Evolutionary conservation across 495 filamentous ascomycete genomes (phyloP).

Genomic region (Saxispiralis lemnorum): DNA sequence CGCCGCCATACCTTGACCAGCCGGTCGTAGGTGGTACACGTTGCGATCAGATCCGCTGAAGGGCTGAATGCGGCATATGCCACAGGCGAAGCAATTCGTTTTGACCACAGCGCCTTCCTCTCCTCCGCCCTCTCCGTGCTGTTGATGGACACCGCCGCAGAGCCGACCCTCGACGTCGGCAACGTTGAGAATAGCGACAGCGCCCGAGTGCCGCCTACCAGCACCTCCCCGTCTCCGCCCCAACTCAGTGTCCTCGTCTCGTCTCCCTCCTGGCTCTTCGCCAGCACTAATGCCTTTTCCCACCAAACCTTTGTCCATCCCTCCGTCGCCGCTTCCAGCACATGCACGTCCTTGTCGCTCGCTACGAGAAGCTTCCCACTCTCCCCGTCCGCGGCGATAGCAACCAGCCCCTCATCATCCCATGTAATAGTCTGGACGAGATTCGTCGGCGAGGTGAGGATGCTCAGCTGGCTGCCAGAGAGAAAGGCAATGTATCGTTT

Average conservation of each 20-base stretch:
- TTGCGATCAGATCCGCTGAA: conserved; percentile 70
- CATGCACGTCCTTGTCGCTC: conserved; percentile 5
- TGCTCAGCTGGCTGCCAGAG: conserved; percentile 67
- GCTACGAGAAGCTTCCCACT: conserved; percentile 60
- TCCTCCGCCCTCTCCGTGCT: conserved; percentile 7
- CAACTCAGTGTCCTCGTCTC: conserved; percentile 8
- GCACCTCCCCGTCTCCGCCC: conserved; percentile 10
- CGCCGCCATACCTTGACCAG: conserved; percentile 87
- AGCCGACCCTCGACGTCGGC: conserved; percentile 9
- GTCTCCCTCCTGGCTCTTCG: conserved; percentile 3
- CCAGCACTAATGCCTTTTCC: conserved; percentile 21
- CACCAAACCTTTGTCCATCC: conserved; percentile 46
- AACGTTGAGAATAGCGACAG: conserved; percentile 12
- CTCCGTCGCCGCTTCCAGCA: conserved; percentile 37
- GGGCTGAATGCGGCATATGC: conserved; percentile 69
- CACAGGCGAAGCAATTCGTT: conserved; percentile 49
- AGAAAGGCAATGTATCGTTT: conserved; percentile 43
- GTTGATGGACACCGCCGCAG: conserved; percentile 26
- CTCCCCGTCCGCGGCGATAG: conserved; percentile 3
- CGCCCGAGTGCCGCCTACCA: conserved; percentile 13
- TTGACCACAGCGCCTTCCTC: conserved; percentile 50
- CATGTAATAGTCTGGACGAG: conserved; percentile 58
- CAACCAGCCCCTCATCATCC: conserved; percentile 38
- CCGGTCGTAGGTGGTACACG: conserved; percentile 60
- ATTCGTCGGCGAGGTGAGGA: conserved; percentile 34